phyloP scores from a whole-genome alignment of 2,329 filamentous ascomycete species.

The Trichoderma cornu-damae region DNA sequence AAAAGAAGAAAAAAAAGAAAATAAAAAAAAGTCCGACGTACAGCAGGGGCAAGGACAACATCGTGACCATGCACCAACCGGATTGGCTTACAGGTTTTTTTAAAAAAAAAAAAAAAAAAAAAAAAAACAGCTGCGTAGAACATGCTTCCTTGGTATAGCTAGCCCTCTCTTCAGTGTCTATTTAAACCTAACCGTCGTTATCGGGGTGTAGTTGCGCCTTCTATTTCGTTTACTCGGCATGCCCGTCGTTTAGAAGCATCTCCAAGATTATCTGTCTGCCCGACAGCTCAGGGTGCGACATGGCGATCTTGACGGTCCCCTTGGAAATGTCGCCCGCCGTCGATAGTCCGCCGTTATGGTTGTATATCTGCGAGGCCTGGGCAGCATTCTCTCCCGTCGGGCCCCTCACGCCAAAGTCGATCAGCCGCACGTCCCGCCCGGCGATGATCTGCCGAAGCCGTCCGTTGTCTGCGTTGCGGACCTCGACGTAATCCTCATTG shows the following conservation, averaged over 20 bases:
- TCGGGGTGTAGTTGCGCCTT: not conserved
- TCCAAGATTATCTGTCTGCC: conserved; percentile 86
- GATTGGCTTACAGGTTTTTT: not conserved
- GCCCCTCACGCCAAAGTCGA: conserved; percentile 75
- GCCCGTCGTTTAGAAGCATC: conserved; percentile 85
- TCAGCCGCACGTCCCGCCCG: conserved; percentile 79
- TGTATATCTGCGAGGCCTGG: conserved; percentile 31
- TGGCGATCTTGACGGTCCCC: conserved; percentile 85
- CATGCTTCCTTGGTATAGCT: not conserved
- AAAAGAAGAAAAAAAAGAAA: too few relatives aligned
- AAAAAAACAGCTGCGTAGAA: not conserved
- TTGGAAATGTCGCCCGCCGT: conserved; percentile 47
- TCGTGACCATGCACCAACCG: not conserved
- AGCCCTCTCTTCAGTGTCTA: not conserved
- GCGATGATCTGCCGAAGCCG: conserved; percentile 90
- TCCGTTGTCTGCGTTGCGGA: conserved; percentile 94
- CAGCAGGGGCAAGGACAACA: not conserved
- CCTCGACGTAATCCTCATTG: conserved; percentile 94
- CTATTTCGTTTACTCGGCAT: conserved; percentile 42
- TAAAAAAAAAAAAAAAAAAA: too few relatives aligned
- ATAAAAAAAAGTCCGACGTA: not conserved
- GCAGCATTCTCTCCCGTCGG: conserved; percentile 48
- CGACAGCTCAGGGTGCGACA: conserved; percentile 87
- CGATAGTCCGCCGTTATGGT: conserved; percentile 33
- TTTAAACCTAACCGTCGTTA: not conserved